phyloP scores from a whole-genome alignment of 306 rosid genomes.

The Nissolia schottii region DNA sequence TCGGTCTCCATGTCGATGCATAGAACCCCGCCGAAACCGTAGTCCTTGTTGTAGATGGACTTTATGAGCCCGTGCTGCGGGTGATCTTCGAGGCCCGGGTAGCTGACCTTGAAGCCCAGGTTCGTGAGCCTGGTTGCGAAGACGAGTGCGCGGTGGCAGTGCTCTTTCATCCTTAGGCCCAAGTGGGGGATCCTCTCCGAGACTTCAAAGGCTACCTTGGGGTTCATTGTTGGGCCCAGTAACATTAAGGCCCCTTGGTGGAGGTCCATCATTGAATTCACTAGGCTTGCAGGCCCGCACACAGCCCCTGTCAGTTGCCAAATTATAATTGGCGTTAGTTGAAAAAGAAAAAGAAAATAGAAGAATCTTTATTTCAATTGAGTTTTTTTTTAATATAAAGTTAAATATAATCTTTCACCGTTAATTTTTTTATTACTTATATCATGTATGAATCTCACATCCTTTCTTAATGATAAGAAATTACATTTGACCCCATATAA shows the following conservation, averaged over 20 bases:
- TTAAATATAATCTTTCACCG: too few relatives aligned
- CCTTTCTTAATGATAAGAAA: too few relatives aligned
- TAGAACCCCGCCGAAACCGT: slow-evolving; percentile 78
- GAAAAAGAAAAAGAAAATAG: too few relatives aligned
- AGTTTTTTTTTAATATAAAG: too few relatives aligned
- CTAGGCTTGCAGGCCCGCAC: slow-evolving; percentile 70
- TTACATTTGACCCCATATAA: too few relatives aligned
- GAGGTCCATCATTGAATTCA: slow-evolving; percentile 89
- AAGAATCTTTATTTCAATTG: too few relatives aligned
- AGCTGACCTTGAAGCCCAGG: slow-evolving; percentile 63
- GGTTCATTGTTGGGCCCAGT: slow-evolving; percentile 89
- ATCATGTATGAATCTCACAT: too few relatives aligned
- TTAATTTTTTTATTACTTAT: too few relatives aligned
- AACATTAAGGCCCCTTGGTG: slow-evolving; percentile 92
- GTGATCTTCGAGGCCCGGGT: slow-evolving; percentile 83
- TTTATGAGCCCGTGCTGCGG: slow-evolving; percentile 61
- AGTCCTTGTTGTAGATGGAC: slow-evolving; percentile 53
- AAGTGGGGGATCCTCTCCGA: slow-evolving; percentile 84
- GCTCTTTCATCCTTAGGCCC: slow-evolving; percentile 77
- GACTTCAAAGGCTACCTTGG: slow-evolving; percentile 88
- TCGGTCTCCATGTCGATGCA: slow-evolving; percentile 91
- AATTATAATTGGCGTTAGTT: background rate
- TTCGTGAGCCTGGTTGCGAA: slow-evolving; percentile 59
- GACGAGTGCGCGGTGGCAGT: slow-evolving; percentile 52
- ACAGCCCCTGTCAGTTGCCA: slow-evolving; percentile 64